Base-by-base conservation (phyloP, 2,329 filamentous ascomycete species). In the Cercospora nicotianae region DNA sequence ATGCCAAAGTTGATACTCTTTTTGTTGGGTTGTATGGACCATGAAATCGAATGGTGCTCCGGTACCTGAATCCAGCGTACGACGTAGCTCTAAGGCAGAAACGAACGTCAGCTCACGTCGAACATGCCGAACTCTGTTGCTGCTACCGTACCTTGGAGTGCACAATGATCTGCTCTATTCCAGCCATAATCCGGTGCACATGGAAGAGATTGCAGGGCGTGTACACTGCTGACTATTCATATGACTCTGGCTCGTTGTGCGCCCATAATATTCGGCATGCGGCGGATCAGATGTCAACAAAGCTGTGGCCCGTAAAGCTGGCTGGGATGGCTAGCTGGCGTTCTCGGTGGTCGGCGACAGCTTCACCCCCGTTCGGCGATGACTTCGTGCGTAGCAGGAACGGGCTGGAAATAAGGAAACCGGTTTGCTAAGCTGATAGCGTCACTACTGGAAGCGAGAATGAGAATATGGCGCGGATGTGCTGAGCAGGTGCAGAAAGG, bases 1-100 rank as follows among this genome's bases (percentile, higher is more conserved):
- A 99, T 91, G 77, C 94, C 95, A 79, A 99, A 97, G 82, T 98
- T 97, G 80, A 99, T 91, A 67, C 94, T 97, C 82, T 97, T 98
- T 83, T 96, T 98, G 80, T 98, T 93, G 53, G 95, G 95, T 78
- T 98, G 94, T 45, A 99, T 88, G 77, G 93, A 97, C 95, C 95
- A 99, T 16, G 94, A 97, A 75, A 99, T 93, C 61, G 94, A 97
- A 80, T 97, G 90, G 64, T 91, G 91, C 71, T 93, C 90, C 65
- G 93, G 90, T 74, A 97, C 94, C 78, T 93, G 91, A 74, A 97
- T 92, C 94, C 95, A 99, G 77, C 95, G 93, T 66, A 99, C 92
- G 75, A 99, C 93, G 82, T 99, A 99, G 72, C 93, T 97, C 95
- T 98, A 72, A 20, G 48, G 26, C 45, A 26, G 23, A 39, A 26